These are phyloP conservation scores for Rhizopogon roseolus DNA, from an alignment of 768 basidiomycete species.

Conservation along the genomic window DNA sequence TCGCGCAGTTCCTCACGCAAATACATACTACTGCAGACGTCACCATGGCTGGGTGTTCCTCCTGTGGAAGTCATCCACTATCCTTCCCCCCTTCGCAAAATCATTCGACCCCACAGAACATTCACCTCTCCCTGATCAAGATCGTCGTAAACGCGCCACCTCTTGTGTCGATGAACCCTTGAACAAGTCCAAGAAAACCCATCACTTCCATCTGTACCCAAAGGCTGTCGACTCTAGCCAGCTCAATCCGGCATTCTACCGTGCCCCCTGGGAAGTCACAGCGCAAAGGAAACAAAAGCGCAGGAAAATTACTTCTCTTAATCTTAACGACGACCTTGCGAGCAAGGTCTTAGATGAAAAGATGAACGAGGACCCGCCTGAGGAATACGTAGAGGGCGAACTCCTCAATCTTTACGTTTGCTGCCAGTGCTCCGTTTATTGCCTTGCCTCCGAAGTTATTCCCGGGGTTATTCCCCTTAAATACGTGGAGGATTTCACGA, in stretches of 20 bases:
- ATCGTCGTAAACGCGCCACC: conserved; percentile 39
- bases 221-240: conserved; percentile 66
- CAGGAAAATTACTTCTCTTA: conserved; percentile 44
- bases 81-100: conserved; percentile 55
- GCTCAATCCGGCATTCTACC: conserved; percentile 56
- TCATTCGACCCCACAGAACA: conserved; percentile 42
- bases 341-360: conserved; percentile 21
- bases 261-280: conserved; percentile 56
- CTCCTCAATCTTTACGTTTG: conserved; percentile 77
- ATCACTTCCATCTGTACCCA: conserved; percentile 78
- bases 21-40: conserved; percentile 78
- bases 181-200: conserved; percentile 53
- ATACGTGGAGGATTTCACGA: conserved; percentile 56
- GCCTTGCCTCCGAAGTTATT: conserved; percentile 64
- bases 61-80: conserved; percentile 58
- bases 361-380: conserved; percentile 28
- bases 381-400: conserved; percentile 39
- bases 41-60: conserved; percentile 83
- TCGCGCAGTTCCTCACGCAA: conserved; percentile 73
- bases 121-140: conserved; percentile 50
- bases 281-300: conserved; percentile 48
- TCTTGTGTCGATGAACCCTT: conserved; percentile 55
- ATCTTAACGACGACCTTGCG: conserved; percentile 18
- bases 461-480: conserved; percentile 68
- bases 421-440: conserved; percentile 78